Evolutionary conservation across 23 red algal genomes (phyloP).

Genomic region (Agarophyton chilense): DNA sequence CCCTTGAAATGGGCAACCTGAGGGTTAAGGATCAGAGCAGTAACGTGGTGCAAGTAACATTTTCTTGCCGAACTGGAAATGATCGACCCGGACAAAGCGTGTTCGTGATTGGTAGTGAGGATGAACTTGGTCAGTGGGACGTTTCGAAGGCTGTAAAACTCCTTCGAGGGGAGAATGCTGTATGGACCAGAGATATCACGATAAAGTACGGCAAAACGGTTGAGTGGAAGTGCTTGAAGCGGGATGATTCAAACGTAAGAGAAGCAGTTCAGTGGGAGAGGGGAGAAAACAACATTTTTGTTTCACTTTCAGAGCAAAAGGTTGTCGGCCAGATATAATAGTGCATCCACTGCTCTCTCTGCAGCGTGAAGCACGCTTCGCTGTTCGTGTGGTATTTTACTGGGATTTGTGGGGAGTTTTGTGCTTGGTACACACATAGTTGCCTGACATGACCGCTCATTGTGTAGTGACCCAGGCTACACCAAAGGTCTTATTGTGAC

Average conservation of each 20-base stretch:
- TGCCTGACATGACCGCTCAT: too few species aligned
- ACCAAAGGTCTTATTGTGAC: too few species aligned
- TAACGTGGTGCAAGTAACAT: background rate
- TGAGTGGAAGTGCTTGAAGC: conserved; percentile 18
- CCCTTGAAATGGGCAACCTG: background rate
- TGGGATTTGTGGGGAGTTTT: too few species aligned
- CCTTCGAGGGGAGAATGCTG: background rate
- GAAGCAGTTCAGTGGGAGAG: background rate
- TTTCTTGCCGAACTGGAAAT: background rate
- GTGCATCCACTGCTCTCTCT: too few species aligned
- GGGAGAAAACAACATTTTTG: background rate
- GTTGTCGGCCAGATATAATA: background rate
- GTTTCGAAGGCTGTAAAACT: background rate
- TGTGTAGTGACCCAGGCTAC: too few species aligned
- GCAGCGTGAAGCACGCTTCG: too few species aligned
- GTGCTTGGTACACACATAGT: too few species aligned
- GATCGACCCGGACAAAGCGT: background rate
- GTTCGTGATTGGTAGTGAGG: background rate
- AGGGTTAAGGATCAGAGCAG: background rate
- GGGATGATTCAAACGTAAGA: background rate
- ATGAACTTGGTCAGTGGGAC: background rate
- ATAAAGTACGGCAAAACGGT: background rate
- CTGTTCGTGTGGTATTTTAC: too few species aligned
- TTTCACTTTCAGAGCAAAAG: background rate
- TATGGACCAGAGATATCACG: background rate